Evolutionary conservation across 1,284 basidiomycete species (phyloP).

Genomic region (Sanghuangporus sanghuang): DNA sequence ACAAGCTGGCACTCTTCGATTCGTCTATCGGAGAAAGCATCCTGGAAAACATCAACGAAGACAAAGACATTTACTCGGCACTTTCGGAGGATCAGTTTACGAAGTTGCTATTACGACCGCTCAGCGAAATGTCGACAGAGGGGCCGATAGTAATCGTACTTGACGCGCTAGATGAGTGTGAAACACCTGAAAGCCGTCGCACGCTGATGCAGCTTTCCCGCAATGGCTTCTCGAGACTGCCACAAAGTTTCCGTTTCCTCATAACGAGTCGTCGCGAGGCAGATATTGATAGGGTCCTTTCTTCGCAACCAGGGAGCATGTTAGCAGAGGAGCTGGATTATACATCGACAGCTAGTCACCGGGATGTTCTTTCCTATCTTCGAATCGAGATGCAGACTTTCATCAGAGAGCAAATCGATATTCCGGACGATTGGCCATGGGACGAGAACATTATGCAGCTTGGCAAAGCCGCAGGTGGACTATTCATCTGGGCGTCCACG

Average conservation of each 20-base stretch:
- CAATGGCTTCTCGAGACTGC: background rate
- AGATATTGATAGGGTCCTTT: background rate
- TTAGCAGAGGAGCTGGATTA: background rate
- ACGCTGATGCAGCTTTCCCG: background rate
- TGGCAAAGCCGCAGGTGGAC: background rate
- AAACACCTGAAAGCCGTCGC: no score
- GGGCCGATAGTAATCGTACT: background rate
- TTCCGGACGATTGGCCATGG: background rate
- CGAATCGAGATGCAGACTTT: background rate
- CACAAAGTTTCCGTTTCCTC: background rate
- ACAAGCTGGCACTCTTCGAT: background rate
- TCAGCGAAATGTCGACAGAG: no score
- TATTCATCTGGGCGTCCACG: conserved; percentile 8
- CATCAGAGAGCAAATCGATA: background rate
- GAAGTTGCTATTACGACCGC: background rate
- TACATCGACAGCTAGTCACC: background rate
- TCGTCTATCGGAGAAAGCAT: background rate
- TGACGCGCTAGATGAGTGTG: background rate
- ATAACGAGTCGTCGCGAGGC: background rate
- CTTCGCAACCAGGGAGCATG: background rate
- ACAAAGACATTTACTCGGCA: background rate
- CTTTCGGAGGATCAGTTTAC: background rate
- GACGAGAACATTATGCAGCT: background rate
- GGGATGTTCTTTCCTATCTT: background rate
- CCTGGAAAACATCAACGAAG: background rate